Evolutionary conservation across 306 rosid genomes (phyloP).

Genomic region (Rubus idaeus): DNA sequence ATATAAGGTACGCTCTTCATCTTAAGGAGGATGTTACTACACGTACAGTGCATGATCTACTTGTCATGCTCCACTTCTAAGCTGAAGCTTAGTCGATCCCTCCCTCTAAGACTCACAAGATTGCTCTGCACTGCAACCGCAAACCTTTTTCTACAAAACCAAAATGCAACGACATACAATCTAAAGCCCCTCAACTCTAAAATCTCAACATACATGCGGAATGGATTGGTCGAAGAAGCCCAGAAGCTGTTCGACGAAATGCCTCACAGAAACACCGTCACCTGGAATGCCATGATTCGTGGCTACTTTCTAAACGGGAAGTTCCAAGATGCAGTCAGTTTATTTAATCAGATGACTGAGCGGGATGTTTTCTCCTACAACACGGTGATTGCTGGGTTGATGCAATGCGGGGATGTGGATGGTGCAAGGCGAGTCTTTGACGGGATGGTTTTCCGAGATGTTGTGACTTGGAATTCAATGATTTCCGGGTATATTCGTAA

Average conservation of each 20-base stretch:
- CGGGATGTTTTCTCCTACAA: conserved; percentile 44
- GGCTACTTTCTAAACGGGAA: conserved; percentile 37
- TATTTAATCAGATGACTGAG: conserved; percentile 38
- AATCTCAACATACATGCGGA: conserved; percentile 41
- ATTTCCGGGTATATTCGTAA: conserved; percentile 48
- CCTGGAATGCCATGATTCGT: conserved; percentile 52
- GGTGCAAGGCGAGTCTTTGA: conserved; percentile 37
- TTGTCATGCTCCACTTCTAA: conserved; percentile 8
- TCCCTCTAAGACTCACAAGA: conserved; percentile 14
- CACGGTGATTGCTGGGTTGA: conserved; percentile 52
- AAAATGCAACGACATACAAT: not conserved
- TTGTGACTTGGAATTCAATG: conserved; percentile 57
- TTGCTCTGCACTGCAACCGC: conserved; percentile 19
- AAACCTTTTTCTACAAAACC: conserved; percentile 9
- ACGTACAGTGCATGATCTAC: conserved; percentile 26
- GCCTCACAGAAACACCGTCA: conserved; percentile 44
- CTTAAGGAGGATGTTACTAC: no score
- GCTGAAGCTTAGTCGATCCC: conserved; percentile 26
- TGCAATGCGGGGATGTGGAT: conserved; percentile 48
- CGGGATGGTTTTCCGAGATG: conserved; percentile 41
- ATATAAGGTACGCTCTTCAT: no score
- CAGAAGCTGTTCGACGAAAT: conserved; percentile 48
- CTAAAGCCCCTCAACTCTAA: conserved; percentile 48
- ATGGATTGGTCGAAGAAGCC: conserved; percentile 39
- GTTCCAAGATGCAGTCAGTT: conserved; percentile 18